Conservation (phyloP, 371 early-diverging fungal species). For the Apophysomyces variabilis region DNA sequence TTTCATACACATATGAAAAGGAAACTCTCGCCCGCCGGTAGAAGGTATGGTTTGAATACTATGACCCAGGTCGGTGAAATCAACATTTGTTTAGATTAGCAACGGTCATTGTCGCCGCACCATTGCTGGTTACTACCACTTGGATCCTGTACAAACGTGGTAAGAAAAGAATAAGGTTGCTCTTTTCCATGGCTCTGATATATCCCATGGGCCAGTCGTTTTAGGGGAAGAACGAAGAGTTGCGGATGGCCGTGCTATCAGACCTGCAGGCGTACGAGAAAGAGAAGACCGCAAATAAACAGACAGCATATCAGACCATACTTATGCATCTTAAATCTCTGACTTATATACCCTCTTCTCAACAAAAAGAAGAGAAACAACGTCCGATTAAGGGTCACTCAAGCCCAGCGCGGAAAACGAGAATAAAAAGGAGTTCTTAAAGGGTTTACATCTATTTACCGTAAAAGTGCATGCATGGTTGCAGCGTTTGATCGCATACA, state of each 20-base stretch:
- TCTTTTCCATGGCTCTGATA: neutral
- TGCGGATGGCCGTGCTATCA: constrained; percentile 43
- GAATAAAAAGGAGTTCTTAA: no score
- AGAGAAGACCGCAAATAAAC: constrained; percentile 28
- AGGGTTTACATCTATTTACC: no score
- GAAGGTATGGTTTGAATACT: constrained; percentile 20
- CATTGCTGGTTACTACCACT: constrained; percentile 44
- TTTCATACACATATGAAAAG: constrained; percentile 16
- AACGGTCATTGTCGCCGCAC: constrained; percentile 50
- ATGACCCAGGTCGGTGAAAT: neutral
- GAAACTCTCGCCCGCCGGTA: constrained; percentile 40
- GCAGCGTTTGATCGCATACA: no score
- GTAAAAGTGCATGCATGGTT: no score
- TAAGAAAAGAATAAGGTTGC: constrained; percentile 14
- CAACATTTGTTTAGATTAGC: constrained; percentile 30
- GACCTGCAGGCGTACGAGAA: constrained; percentile 47
- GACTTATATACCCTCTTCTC: no score
- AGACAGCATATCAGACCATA: neutral
- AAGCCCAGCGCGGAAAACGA: no score
- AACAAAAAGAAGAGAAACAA: no score
- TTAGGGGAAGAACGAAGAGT: constrained; percentile 46
- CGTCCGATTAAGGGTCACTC: no score
- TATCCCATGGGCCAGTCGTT: constrained; percentile 27
- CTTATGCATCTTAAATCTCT: no score
- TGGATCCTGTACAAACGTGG: constrained; percentile 56